Evolutionary conservation across 176 grass and related monocot genomes (phyloP).

Genomic region (Guadua angustifolia): DNA sequence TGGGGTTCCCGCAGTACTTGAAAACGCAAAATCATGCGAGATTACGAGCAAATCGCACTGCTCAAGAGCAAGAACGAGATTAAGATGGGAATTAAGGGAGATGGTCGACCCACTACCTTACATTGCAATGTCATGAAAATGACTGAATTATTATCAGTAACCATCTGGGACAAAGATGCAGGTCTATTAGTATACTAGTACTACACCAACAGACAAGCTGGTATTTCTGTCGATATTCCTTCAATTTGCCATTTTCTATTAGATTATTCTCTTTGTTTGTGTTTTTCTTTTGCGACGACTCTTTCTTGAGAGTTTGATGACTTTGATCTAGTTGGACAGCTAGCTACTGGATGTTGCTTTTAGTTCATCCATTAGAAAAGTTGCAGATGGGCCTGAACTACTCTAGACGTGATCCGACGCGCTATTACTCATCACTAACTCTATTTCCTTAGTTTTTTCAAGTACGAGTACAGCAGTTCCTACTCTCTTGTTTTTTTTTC

Average conservation of each 20-base stretch:
- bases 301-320: conserved; percentile 29
- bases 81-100: conserved; percentile 37
- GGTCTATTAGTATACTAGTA: conserved; percentile 15
- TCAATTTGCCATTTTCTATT: neutral
- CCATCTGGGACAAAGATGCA: conserved; percentile 36
- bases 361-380: conserved; percentile 31
- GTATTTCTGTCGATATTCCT: conserved; percentile 22
- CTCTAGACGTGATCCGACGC: conserved; percentile 6
- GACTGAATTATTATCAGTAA: conserved; percentile 5
- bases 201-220: conserved; percentile 50
- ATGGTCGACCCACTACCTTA: conserved; percentile 44
- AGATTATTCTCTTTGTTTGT: conserved; percentile 4
- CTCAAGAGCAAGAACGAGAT: conserved; percentile 7
- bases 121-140: neutral
- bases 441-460: conserved; percentile 1
- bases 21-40: conserved; percentile 16
- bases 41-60: conserved; percentile 24
- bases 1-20: conserved; percentile 26
- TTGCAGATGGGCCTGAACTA: neutral
- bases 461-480: conserved; percentile 22
- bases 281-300: neutral
- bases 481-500: neutral
- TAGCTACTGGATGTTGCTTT: neutral
- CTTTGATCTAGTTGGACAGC: conserved; percentile 9
- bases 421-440: conserved; percentile 1